Evolutionary conservation across 2,329 filamentous ascomycete species (phyloP).

Genomic region (Monosporascus sp.): DNA sequence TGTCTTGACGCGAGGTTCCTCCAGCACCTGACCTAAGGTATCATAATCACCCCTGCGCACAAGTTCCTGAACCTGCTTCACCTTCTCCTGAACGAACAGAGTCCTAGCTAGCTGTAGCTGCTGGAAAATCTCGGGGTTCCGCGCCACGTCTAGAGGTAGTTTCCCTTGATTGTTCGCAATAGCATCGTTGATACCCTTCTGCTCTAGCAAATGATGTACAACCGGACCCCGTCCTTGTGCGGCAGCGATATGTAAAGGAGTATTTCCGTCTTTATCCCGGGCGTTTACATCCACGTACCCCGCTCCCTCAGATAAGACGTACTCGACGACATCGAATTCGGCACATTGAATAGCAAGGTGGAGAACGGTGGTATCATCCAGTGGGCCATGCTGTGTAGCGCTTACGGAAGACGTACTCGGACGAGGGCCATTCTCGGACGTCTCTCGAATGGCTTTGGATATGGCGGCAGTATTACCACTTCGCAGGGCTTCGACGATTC

Average conservation of each 20-base stretch:
- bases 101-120: constrained; percentile 86
- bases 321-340: constrained; percentile 87
- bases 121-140: constrained; percentile 93
- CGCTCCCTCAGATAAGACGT: constrained; percentile 73
- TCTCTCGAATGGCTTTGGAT: constrained; percentile 74
- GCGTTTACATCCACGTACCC: constrained; percentile 75
- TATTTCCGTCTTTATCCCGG: constrained; percentile 90
- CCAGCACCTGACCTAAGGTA: constrained; percentile 69
- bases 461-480: constrained; percentile 89
- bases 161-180: constrained; percentile 79
- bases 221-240: constrained; percentile 73
- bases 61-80: constrained; percentile 76
- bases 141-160: constrained; percentile 79
- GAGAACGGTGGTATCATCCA: constrained; percentile 83
- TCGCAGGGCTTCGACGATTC: constrained; percentile 85
- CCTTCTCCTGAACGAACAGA: constrained; percentile 80
- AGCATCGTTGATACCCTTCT: constrained; percentile 81
- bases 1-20: constrained; percentile 79
- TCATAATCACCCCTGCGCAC: constrained; percentile 71
- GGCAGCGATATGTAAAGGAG: constrained; percentile 82
- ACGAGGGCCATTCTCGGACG: constrained; percentile 45
- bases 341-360: constrained; percentile 95
- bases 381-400: constrained; percentile 33
- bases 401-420: constrained; percentile 52
- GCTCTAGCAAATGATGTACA: constrained; percentile 78